Evolutionary conservation across 108 stramenopile species (phyloP).

Genomic region (Cyclotella sp.): DNA sequence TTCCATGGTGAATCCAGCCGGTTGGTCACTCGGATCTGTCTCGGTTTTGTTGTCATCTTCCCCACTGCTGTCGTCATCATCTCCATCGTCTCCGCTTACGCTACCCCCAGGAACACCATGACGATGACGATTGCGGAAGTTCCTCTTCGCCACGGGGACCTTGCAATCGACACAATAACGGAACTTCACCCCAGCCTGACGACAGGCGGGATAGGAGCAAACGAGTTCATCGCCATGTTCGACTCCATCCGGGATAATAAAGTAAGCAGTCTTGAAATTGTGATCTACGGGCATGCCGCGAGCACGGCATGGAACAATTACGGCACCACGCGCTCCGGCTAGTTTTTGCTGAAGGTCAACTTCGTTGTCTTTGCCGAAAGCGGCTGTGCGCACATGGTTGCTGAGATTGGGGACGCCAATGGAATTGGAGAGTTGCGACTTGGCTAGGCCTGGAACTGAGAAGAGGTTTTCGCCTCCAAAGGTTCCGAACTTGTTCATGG

Average conservation of each 20-base stretch:
- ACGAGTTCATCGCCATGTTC: constrained; percentile 87
- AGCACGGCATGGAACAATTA: constrained; percentile 57
- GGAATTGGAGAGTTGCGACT: neutral
- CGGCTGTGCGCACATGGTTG: neutral
- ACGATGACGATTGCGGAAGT: constrained; percentile 76
- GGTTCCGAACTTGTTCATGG: neutral
- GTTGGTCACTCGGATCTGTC: neutral
- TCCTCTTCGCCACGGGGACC: constrained; percentile 82
- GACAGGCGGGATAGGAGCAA: constrained; percentile 84
- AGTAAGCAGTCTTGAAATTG: constrained; percentile 80
- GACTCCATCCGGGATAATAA: constrained; percentile 82
- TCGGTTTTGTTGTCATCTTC: constrained; percentile 9
- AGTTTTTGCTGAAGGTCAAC: constrained; percentile 17
- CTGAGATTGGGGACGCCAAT: neutral
- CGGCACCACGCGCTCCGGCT: constrained; percentile 23
- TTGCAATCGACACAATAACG: constrained; percentile 78
- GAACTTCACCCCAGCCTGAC: constrained; percentile 83
- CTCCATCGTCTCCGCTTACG: constrained; percentile 22
- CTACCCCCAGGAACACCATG: constrained; percentile 58
- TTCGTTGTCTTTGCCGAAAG: neutral
- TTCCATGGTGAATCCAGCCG: neutral
- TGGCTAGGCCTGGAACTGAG: neutral
- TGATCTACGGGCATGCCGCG: constrained; percentile 61
- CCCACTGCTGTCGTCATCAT: constrained; percentile 14
- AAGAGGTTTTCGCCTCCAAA: neutral